Evolutionary conservation across 257 asterid genomes (phyloP), one percentile per base, ranked within the genome.

Genomic region (Fraxinus quadrangulata): DNA sequence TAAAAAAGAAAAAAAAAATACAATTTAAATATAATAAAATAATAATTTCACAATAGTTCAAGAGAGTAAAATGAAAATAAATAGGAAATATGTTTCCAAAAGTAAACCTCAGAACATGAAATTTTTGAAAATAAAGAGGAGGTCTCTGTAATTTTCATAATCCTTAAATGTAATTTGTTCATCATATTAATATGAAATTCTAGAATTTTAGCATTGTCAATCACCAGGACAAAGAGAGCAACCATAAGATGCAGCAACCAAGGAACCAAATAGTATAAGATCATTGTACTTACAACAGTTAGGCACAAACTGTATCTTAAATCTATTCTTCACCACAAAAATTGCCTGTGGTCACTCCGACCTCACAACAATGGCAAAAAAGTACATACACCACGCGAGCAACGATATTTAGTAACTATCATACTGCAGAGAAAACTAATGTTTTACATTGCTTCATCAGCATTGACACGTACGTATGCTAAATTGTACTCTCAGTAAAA

Each of bases 401-500:
- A 72, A 72, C 13, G 31, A 51, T 71, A 47, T 12, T 49, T 26
- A 54, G 51, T 1, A n/a, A 24, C 51, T 68, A 77, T 76, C 66
- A 28, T 66, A 65, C 54, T 51, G 81, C 75, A 54, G 28, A 72
- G 31, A 13, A 72, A 71, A 70, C 37, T 68, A 2, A 70, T 31
- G 77, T 77, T 68, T 73, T 67, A 31, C 79, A 72, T 13, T 45
- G 54, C 56, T 34, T 68, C 73, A 67, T 67, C 73, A 70, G 51
- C 74, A 79, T 74, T 69, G 28, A 47, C 56, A 47, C 56, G n/a
- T 56, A 72, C 67, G n/a, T 47, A 72, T 67, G 61, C 39, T 39
- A 73, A 70, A 33, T 40, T 37, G 65, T 77, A 82, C 24, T 76
- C 77, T 77, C 34, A 73, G 75, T n/a, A 61, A 45, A 59, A 73